Evolutionary conservation across 306 rosid species (phyloP), one percentile per base, ranked within the genome.

Genomic region (Begonia fuchsioides): DNA sequence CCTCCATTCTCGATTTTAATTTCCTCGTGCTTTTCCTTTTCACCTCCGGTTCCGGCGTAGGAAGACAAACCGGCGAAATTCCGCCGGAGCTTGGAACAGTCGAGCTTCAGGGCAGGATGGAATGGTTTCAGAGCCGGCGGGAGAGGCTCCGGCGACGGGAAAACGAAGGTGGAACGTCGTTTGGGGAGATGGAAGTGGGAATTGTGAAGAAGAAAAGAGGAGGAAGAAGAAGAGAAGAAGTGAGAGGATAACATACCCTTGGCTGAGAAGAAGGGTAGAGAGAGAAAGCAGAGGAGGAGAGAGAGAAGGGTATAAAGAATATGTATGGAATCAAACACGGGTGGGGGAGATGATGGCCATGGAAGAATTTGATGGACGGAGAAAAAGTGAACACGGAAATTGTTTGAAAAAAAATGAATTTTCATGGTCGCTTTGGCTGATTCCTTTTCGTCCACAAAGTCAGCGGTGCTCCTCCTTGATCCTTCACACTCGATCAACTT

Each of bases 51-150:
- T 65, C 75, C 90, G 6, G 94, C 97, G 15, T 66, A 90, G 11
- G 97, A 90, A 3, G 95, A 76, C 9, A 84, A 13, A 11, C 76
- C 65, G 3, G 95, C 95, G 26, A 78, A 71, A 54, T 80, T 79
- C 74, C 75, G 76, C 6, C 61, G 1, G 47, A 62, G 59, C 46
- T 63, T 76, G 0, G 68, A 53, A 60, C 44, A 16, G 41, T 67
- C 75, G 0, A 71, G 64, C 53, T 66, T 66, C 44, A 60, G 64
- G 57, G 60, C 52, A 41, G 58, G 48, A 15, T 59, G 58, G 7
- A 45, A 45, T 17, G 57, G 12, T 13, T 49, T 69, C 9, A 56
- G 63, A 1, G 59, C 38, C 11, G 53, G 49, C 0, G 53, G 38
- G 18, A 57, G 44, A n/a, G 75, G 65, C 5, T 77, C 69, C 39